Percentiles rank a stretch among this genome's conserved stretches.
Evolutionary conservation across 257 asterid species (phyloP).

Genomic region (Solanum ahanhuiri): DNA sequence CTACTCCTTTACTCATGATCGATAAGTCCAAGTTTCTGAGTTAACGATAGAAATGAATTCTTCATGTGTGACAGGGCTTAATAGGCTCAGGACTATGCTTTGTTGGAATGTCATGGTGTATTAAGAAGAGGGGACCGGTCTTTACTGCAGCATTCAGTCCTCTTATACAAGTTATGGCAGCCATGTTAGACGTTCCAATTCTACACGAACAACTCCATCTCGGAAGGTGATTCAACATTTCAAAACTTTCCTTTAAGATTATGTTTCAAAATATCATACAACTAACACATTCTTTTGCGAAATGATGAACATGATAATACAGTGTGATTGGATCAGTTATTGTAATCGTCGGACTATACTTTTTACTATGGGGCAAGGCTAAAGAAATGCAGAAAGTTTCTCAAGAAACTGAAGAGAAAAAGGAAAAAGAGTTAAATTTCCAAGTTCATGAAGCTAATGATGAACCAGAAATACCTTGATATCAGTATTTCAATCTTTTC

Average conservation of each 20-base stretch:
- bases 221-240: conserved; percentile 35
- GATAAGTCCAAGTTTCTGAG: neutral
- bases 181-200: conserved; percentile 45
- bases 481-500: neutral
- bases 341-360: conserved; percentile 50
- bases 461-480: neutral
- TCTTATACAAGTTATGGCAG: conserved; percentile 57
- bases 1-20: neutral
- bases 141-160: conserved; percentile 79
- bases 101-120: conserved; percentile 85
- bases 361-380: conserved; percentile 72
- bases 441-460: conserved; percentile 1
- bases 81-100: conserved; percentile 72
- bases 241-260: neutral
- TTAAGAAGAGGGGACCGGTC: conserved; percentile 65
- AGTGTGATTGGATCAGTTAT: conserved; percentile 51
- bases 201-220: conserved; percentile 62
- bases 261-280: neutral
- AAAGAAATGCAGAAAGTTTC: conserved; percentile 24
- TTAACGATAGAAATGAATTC: neutral
- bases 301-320: conserved; percentile 1
- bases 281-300: neutral
- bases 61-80: conserved; percentile 42
- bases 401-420: conserved; percentile 1
- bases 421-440: neutral